Conservation (phyloP, 1,139 yeast genomes). For the Lodderomyces orthopsilosis region DNA sequence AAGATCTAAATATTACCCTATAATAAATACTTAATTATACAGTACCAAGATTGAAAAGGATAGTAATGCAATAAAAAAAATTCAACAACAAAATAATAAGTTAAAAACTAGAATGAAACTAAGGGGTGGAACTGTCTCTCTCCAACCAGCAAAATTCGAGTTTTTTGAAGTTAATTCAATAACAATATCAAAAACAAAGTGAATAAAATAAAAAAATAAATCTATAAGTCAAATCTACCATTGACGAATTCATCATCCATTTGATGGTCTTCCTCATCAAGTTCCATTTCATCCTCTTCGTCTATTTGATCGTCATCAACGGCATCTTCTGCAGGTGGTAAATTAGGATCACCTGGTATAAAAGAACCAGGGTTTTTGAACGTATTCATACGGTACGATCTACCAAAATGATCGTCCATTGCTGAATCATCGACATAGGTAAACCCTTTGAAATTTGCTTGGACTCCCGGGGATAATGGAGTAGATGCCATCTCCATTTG, state of each 20-base stretch:
- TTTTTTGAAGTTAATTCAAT: not conserved
- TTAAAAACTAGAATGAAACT: not conserved
- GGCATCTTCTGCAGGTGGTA: conserved; percentile 81
- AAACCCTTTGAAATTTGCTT: conserved; percentile 93
- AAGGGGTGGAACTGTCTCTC: too few species aligned
- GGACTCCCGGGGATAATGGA: conserved; percentile 90
- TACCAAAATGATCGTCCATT: conserved; percentile 76
- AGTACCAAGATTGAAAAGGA: not conserved
- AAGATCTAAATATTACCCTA: not conserved
- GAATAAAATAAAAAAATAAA: not conserved
- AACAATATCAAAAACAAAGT: not conserved
- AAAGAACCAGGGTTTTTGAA: conserved; percentile 67
- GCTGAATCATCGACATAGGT: conserved; percentile 95
- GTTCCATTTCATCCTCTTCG: conserved; percentile 55
- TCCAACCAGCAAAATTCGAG: not conserved
- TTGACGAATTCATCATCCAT: conserved; percentile 77
- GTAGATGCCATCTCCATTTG: conserved; percentile 68
- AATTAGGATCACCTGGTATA: conserved; percentile 73
- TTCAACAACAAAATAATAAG: conserved; percentile 4
- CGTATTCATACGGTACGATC: conserved; percentile 43
- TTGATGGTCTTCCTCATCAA: conserved; percentile 46
- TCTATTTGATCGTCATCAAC: conserved; percentile 72
- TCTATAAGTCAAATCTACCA: conserved; percentile 74
- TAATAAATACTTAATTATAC: not conserved
- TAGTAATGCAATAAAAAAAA: not conserved